These are phyloP conservation scores for Flaveria sonorensis DNA, from an alignment of 129 eudicot genomes.

Conservation along the genomic window DNA sequence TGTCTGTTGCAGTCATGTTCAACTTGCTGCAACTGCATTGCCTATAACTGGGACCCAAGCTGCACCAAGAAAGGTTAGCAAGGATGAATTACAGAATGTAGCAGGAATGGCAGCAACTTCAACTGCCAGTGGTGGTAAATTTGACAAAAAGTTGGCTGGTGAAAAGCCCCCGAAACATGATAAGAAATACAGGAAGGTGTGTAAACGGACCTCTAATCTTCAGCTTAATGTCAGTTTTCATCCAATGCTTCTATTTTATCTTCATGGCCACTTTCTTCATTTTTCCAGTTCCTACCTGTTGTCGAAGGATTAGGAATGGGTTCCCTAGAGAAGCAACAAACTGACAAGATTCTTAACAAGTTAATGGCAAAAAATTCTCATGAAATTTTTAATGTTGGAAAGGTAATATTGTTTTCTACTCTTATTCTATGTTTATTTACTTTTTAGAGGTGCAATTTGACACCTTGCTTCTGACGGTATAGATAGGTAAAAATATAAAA, in stretches of 20 bases:
- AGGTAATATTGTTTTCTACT: constrained; percentile 45
- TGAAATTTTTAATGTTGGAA: constrained; percentile 66
- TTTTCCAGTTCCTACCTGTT: constrained; percentile 72
- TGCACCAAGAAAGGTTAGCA: constrained; percentile 72
- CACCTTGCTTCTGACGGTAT: neutral
- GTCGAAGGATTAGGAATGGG: constrained; percentile 94
- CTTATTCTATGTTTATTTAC: neutral
- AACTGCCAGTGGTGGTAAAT: constrained; percentile 99
- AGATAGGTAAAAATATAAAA: neutral
- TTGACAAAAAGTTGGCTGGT: constrained; percentile 89
- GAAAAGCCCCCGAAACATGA: constrained; percentile 92
- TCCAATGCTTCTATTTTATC: constrained; percentile 3
- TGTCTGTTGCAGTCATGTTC: constrained; percentile 71
- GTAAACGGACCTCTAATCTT: neutral
- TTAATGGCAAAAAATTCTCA: constrained; percentile 76
- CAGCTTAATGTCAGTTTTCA: neutral
- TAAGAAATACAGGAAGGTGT: constrained; percentile 88
- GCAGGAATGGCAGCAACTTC: constrained; percentile 98
- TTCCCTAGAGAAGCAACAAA: constrained; percentile 73
- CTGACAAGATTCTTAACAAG: constrained; percentile 83
- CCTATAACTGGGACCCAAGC: constrained; percentile 91
- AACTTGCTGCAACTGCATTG: constrained; percentile 84
- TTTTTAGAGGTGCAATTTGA: neutral
- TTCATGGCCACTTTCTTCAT: constrained; percentile 10
- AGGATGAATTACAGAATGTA: constrained; percentile 76